Conservation (phyloP, 371 early-diverging fungal genomes). For the Enterocytospora artemiae region DNA sequence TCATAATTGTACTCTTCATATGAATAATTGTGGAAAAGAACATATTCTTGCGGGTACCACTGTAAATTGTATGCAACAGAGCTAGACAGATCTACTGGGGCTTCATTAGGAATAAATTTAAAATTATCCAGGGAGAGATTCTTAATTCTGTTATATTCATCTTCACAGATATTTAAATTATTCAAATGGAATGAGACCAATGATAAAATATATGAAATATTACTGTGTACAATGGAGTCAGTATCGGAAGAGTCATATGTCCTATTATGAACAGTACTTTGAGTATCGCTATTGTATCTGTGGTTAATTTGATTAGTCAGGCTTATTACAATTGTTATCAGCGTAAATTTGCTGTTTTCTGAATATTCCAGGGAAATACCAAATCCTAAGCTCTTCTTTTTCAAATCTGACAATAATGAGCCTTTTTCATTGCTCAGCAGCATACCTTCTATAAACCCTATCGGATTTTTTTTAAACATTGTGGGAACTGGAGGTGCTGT, state of each 20-base stretch:
- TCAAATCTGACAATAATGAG: constrained; percentile 31
- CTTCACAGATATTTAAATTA: not conserved
- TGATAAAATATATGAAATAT: not conserved
- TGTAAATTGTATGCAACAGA: constrained; percentile 33
- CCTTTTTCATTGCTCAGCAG: constrained; percentile 28
- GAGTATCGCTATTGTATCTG: constrained; percentile 9
- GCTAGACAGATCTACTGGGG: constrained; percentile 41
- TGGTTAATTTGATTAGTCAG: constrained; percentile 27
- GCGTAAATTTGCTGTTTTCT: constrained; percentile 17
- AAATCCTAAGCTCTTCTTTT: constrained; percentile 31
- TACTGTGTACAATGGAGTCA: no score
- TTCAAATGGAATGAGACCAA: constrained; percentile 26
- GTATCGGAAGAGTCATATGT: no score
- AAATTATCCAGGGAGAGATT: constrained; percentile 24
- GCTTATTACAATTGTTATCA: constrained; percentile 27
- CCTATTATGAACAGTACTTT: constrained; percentile 15
- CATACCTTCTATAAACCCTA: constrained; percentile 27
- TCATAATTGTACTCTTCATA: constrained; percentile 34
- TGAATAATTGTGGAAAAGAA: constrained; percentile 28
- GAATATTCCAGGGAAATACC: constrained; percentile 14
- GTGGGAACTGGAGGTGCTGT: constrained; percentile 19
- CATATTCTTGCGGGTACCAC: constrained; percentile 41
- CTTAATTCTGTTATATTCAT: constrained; percentile 34
- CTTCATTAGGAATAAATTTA: constrained; percentile 32
- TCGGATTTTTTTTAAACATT: constrained; percentile 35